Evolutionary conservation across 2,329 filamentous ascomycete species (phyloP).

Genomic region (Paecilomyces niveus): DNA sequence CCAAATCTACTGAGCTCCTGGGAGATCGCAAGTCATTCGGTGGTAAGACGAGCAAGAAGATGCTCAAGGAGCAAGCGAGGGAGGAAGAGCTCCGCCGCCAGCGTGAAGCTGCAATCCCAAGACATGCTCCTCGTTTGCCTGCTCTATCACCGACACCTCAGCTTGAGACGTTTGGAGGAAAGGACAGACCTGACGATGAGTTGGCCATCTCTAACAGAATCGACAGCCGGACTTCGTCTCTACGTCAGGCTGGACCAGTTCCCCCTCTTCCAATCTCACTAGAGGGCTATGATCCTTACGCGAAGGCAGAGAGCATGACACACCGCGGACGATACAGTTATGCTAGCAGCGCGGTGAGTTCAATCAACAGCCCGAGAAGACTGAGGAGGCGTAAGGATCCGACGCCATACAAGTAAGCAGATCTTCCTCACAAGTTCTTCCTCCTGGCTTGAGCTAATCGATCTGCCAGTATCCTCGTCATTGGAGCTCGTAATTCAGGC

Average conservation of each 20-base stretch:
- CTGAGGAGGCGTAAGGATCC: slow-evolving; percentile 94
- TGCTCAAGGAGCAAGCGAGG: slow-evolving; percentile 29
- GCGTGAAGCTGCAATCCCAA: slow-evolving; percentile 51
- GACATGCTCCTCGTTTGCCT: slow-evolving; percentile 51
- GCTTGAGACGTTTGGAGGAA: slow-evolving; percentile 55
- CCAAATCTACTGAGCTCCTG: slow-evolving; percentile 58
- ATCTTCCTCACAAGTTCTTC: neutral
- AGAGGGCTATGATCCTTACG: slow-evolving; percentile 66
- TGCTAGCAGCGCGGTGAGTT: slow-evolving; percentile 82
- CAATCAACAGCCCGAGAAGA: slow-evolving; percentile 85
- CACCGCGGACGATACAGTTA: slow-evolving; percentile 95
- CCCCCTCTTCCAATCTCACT: slow-evolving; percentile 16
- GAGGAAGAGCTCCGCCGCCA: slow-evolving; percentile 50
- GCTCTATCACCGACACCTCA: slow-evolving; percentile 40
- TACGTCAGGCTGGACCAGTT: slow-evolving; percentile 27
- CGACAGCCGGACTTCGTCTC: slow-evolving; percentile 24
- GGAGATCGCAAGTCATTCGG: slow-evolving; percentile 44
- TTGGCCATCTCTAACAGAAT: slow-evolving; percentile 49
- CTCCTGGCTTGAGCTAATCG: slow-evolving; percentile 2
- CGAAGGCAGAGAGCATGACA: slow-evolving; percentile 88
- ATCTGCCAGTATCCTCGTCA: slow-evolving; percentile 69
- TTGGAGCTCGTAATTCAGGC: slow-evolving; percentile 79
- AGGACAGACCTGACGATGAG: slow-evolving; percentile 56
- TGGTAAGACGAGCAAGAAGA: slow-evolving; percentile 28
- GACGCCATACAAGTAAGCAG: slow-evolving; percentile 91